Conservation (phyloP, 2,329 filamentous ascomycete species). For the Alternaria atra region DNA sequence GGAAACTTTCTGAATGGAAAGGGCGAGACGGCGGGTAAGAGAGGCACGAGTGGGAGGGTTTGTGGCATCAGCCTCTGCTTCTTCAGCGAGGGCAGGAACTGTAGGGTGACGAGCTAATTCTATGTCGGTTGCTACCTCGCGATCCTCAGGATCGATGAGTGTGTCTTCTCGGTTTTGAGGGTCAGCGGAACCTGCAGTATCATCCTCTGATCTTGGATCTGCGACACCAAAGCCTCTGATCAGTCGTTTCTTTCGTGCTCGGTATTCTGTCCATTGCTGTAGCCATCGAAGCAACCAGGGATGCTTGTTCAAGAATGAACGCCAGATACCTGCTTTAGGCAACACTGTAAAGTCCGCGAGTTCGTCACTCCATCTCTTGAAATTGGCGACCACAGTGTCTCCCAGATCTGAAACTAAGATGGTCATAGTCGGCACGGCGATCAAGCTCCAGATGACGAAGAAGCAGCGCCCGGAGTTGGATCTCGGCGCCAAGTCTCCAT, state of each 20-base stretch:
- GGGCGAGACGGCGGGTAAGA: slow-evolving; percentile 69
- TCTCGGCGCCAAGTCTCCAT: slow-evolving; percentile 80
- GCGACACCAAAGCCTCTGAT: slow-evolving; percentile 57
- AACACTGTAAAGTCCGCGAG: slow-evolving; percentile 73
- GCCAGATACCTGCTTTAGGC: slow-evolving; percentile 66
- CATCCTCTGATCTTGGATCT: slow-evolving; percentile 45
- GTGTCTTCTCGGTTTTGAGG: slow-evolving; percentile 26
- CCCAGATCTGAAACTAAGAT: slow-evolving; percentile 71
- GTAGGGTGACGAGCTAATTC: slow-evolving; percentile 17
- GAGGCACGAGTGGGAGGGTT: slow-evolving; percentile 55
- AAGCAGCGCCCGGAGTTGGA: slow-evolving; percentile 82
- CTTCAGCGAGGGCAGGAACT: slow-evolving; percentile 18
- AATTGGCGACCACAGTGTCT: slow-evolving; percentile 77
- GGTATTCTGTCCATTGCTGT: slow-evolving; percentile 48
- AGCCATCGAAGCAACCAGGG: slow-evolving; percentile 54
- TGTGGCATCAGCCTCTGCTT: slow-evolving; percentile 19
- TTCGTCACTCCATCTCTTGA: slow-evolving; percentile 69
- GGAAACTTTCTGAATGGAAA: slow-evolving; percentile 73
- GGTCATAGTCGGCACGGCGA: slow-evolving; percentile 88
- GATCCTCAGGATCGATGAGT: not conserved
- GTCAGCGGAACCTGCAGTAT: slow-evolving; percentile 6
- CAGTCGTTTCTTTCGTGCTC: slow-evolving; percentile 51
- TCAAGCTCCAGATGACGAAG: slow-evolving; percentile 91
- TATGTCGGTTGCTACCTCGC: slow-evolving; percentile 16
- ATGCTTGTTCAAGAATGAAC: slow-evolving; percentile 59